These are phyloP conservation scores for Artemisia argyi DNA, from an alignment of 129 eudicot species.

Conservation along the genomic window DNA sequence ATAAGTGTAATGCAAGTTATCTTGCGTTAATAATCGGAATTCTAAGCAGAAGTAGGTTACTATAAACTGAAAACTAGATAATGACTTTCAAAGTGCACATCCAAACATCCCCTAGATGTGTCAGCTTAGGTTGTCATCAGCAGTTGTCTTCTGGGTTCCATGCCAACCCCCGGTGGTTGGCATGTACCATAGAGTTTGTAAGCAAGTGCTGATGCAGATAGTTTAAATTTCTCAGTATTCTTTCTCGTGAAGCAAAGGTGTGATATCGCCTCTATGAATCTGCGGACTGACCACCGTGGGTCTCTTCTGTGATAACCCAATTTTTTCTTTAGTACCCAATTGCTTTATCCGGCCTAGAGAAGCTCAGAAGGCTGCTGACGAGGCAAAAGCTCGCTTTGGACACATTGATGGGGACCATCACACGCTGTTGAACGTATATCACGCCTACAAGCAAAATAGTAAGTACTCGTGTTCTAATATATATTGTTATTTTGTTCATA, in stretches of 20 bases:
- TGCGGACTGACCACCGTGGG: slow-evolving; percentile 94
- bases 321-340: slow-evolving; percentile 99
- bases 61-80: neutral
- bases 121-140: slow-evolving; percentile 72
- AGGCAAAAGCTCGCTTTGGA: slow-evolving; percentile 96
- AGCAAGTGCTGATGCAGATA: slow-evolving; percentile 97
- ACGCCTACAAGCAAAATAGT: slow-evolving; percentile 96
- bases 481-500: neutral
- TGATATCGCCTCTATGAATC: slow-evolving; percentile 91
- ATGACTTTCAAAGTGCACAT: slow-evolving; percentile 6
- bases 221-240: slow-evolving; percentile 99
- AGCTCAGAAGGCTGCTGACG: slow-evolving; percentile 99
- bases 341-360: slow-evolving; percentile 99
- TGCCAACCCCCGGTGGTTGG: slow-evolving; percentile 59
- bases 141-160: slow-evolving; percentile 73
- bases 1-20: too few species aligned
- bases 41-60: neutral
- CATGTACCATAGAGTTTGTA: slow-evolving; percentile 86
- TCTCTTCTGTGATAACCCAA: slow-evolving; percentile 95
- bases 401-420: slow-evolving; percentile 99
- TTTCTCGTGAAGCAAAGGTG: slow-evolving; percentile 95
- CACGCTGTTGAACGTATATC: slow-evolving; percentile 92
- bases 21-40: neutral
- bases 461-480: slow-evolving; percentile 34
- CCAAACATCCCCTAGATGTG: slow-evolving; percentile 15